A percentile compares a stretch with the other conserved stretches of the same genome.
These are phyloP conservation scores for Metroxylon sagu DNA, from an alignment of 176 grass and related monocot species.

Conservation along the genomic window DNA sequence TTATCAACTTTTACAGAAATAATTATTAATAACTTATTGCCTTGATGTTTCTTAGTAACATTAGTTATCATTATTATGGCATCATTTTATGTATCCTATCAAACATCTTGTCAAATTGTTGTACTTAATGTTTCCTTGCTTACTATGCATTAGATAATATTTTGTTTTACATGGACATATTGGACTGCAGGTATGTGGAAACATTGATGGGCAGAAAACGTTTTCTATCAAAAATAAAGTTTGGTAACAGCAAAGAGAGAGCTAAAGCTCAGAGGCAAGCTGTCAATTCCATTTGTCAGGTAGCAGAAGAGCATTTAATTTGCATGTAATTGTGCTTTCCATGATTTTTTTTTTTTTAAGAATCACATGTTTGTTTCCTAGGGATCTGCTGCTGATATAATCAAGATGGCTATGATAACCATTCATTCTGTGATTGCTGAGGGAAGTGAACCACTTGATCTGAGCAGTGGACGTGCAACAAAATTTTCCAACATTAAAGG, in stretches of 20 bases:
- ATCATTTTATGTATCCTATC: too few relatives aligned
- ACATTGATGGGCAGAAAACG: conserved; percentile 91
- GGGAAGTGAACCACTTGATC: conserved; percentile 24
- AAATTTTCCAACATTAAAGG: conserved; percentile 56
- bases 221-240: conserved; percentile 79
- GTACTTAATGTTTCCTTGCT: too few relatives aligned
- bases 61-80: too few relatives aligned
- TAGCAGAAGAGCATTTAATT: conserved; percentile 5
- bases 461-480: conserved; percentile 16
- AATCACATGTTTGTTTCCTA: conserved; percentile 7
- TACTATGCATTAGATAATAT: too few relatives aligned
- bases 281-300: conserved; percentile 98
- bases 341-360: conserved; percentile 1
- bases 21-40: too few relatives aligned
- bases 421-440: conserved; percentile 65
- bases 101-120: too few relatives aligned
- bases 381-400: conserved; percentile 94
- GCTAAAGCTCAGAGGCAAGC: conserved; percentile 98
- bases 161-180: too few relatives aligned
- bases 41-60: too few relatives aligned
- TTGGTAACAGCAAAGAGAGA: conserved; percentile 64
- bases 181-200: conserved; percentile 52
- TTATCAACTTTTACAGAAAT: too few relatives aligned
- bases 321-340: neutral
- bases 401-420: conserved; percentile 91